A percentile compares a stretch with the other conserved stretches of the same genome.
Evolutionary conservation across 169 alveolate species (phyloP).

Genomic region (Cryptosporidium bovis): DNA sequence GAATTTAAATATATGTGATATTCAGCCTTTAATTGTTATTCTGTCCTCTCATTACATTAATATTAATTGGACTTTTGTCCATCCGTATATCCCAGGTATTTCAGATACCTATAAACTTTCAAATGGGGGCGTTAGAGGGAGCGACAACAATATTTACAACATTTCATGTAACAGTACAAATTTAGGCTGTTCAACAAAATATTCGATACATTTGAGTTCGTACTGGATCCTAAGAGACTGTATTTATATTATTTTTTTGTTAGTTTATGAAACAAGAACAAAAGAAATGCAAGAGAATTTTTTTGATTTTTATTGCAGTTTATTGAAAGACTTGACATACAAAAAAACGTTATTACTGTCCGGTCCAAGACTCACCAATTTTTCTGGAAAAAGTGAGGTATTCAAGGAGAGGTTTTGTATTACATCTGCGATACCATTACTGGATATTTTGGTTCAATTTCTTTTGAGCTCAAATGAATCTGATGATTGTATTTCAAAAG

Average conservation of each 20-base stretch:
- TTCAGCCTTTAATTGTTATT: conserved; percentile 40
- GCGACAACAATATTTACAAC: not conserved
- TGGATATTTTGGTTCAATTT: conserved; percentile 42
- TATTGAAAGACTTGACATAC: conserved; percentile 52
- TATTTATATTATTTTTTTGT: conserved; percentile 21
- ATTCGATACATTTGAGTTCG: conserved; percentile 53
- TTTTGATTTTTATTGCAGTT: conserved; percentile 25
- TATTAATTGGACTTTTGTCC: conserved; percentile 43
- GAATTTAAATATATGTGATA: conserved; percentile 10
- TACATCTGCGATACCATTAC: conserved; percentile 57
- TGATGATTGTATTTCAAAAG: not conserved
- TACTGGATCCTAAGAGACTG: conserved; percentile 61
- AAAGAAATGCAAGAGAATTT: conserved; percentile 3
- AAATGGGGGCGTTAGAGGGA: not conserved
- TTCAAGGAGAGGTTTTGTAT: conserved; percentile 30
- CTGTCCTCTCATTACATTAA: conserved; percentile 45
- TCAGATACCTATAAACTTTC: not conserved
- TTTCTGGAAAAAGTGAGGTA: not conserved
- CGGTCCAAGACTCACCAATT: conserved; percentile 34
- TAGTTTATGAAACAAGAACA: conserved; percentile 25
- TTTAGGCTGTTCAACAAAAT: not conserved
- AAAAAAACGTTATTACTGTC: conserved; percentile 32
- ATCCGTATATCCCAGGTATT: conserved; percentile 46
- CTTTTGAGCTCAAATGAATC: conserved; percentile 21
- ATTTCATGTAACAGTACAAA: not conserved